Evolutionary conservation across 352 stramenopile genomes (phyloP), one percentile per base, ranked within the genome.

Genomic region (Phytophthora idaei): DNA sequence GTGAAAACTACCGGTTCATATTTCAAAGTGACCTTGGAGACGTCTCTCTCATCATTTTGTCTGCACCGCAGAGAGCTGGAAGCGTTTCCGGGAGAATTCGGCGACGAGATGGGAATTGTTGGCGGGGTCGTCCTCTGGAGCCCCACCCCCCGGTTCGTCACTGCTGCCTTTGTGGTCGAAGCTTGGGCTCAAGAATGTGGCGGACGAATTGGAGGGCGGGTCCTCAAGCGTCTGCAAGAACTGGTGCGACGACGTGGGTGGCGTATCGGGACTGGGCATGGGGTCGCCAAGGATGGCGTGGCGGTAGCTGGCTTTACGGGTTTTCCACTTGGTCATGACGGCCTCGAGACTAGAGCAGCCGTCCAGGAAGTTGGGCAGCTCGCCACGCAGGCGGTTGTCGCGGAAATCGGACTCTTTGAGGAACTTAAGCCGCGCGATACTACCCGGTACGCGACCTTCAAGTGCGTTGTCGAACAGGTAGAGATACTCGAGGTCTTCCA

Each of bases 391-490:
- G 1, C 82, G 80, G 50, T 94, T 94, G 72, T 92, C 86, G 5
- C 86, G 82, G 49, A 94, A 92, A 64, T 93, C 82, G 0, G 79
- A 89, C 59, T 92, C 82, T 49, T 90, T 90, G 11, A 94, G 78
- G 72, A 89, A 93, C 46, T 92, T 91, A 31, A 94, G 76, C 10
- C 82, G 73, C 36, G 83, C 78, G 45, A 94, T 81, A 36, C 79
- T 86, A 2, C 75, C 84, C 0, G 86, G 86, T 32, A 94, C 81
- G 21, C 70, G 65, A 4, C 86, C 86, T 70, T 92, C 85, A 15
- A 94, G 71, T 11, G 69, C 70, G 36, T 96, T 96, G 75, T 94
- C 88, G 63, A 96, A 96, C 29, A 96, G 73, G 68, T 96, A 96
- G 32, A 94, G 69, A 62, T 92, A 92, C 66, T 92, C 80, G 21